Evolutionary conservation across 768 basidiomycete species (phyloP).

Genomic region (Phylloporus rhodoxanthus): DNA sequence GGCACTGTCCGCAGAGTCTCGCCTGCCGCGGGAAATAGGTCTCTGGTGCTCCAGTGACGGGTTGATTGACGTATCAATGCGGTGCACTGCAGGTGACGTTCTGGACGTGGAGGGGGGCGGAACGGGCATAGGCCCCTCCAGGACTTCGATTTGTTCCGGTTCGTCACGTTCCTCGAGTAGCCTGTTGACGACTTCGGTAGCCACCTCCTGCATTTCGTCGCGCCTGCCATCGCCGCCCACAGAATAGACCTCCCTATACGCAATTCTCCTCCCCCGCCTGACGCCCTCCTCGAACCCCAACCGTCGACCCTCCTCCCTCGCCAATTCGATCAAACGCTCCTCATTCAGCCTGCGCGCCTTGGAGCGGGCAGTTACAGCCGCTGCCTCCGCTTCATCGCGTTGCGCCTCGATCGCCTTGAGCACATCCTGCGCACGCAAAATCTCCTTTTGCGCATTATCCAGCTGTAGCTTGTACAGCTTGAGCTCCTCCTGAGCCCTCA

Average conservation of each 20-base stretch:
- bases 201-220: slow-evolving; percentile 16
- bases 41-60: slow-evolving; percentile 18
- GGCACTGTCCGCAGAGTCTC: slow-evolving; percentile 10
- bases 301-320: slow-evolving; percentile 49
- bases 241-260: slow-evolving; percentile 23
- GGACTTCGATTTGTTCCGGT: slow-evolving; percentile 21
- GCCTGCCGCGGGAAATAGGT: slow-evolving; percentile 17
- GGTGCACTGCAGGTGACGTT: slow-evolving; percentile 23
- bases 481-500: slow-evolving; percentile 42
- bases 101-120: slow-evolving; percentile 12
- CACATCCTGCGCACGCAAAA: slow-evolving; percentile 48
- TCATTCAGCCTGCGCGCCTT: slow-evolving; percentile 42
- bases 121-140: slow-evolving; percentile 10
- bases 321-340: slow-evolving; percentile 42
- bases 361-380: slow-evolving; percentile 41
- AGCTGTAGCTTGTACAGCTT: slow-evolving; percentile 53
- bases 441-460: slow-evolving; percentile 55
- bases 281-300: slow-evolving; percentile 50
- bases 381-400: slow-evolving; percentile 44
- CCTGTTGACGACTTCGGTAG: slow-evolving; percentile 18
- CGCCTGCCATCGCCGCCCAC: slow-evolving; percentile 9
- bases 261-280: slow-evolving; percentile 30
- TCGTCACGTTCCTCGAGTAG: slow-evolving; percentile 20
- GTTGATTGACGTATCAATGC: slow-evolving; percentile 14
- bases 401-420: slow-evolving; percentile 45